Evolutionary conservation across 768 basidiomycete genomes (phyloP).

Genomic region (Termitomyces sp.): DNA sequence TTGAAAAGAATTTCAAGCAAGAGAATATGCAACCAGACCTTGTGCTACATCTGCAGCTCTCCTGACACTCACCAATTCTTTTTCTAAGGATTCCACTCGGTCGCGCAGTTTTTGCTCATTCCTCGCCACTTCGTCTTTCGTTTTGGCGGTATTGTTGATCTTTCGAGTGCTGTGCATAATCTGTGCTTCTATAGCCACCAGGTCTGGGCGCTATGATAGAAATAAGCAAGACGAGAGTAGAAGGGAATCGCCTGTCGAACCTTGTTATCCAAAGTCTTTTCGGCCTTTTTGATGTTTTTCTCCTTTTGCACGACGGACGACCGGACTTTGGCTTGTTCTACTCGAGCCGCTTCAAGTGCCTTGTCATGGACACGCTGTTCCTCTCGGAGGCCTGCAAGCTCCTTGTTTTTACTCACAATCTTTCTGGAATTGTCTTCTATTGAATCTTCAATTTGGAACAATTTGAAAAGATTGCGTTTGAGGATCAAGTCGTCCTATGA

Average conservation of each 20-base stretch:
- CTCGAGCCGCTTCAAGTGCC: conserved; percentile 67
- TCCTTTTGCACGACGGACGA: conserved; percentile 79
- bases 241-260: conserved; percentile 31
- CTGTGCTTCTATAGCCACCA: conserved; percentile 81
- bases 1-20: not conserved
- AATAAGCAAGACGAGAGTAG: not conserved
- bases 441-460: conserved; percentile 85
- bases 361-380: conserved; percentile 71
- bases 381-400: conserved; percentile 61
- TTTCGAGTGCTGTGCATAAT: conserved; percentile 85
- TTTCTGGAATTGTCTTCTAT: conserved; percentile 69
- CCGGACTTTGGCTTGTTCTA: conserved; percentile 77
- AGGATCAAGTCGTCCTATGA: conserved; percentile 77
- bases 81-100: conserved; percentile 52
- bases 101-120: conserved; percentile 41
- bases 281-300: conserved; percentile 83
- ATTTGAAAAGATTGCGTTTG: conserved; percentile 78
- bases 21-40: conserved; percentile 41
- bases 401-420: conserved; percentile 71
- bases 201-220: conserved; percentile 68
- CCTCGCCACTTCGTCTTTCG: conserved; percentile 58
- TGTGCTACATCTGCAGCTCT: conserved; percentile 74
- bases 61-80: conserved; percentile 64
- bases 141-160: conserved; percentile 61
- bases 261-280: conserved; percentile 84